Evolutionary conservation across 495 filamentous ascomycete species (phyloP).

Genomic region (Aspergillus nidulans): DNA sequence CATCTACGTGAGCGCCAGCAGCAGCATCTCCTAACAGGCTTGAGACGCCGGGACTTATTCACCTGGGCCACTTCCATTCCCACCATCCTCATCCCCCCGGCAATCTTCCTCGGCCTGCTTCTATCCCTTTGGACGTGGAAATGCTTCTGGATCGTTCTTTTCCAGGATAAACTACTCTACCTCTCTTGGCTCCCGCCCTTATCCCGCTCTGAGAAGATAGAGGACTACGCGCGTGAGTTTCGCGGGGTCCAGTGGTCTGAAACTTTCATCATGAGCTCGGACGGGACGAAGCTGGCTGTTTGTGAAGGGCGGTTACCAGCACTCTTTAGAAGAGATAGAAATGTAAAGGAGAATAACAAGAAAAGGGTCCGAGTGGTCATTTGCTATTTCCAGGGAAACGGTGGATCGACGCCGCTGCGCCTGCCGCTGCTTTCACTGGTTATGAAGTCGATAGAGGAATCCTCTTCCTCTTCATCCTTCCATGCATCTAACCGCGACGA

Average conservation of each 20-base stretch:
- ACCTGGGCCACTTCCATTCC: conserved; percentile 43
- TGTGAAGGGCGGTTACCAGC: conserved; percentile 38
- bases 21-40: too few relatives aligned
- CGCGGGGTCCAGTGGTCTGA: conserved; percentile 60
- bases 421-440: conserved; percentile 61
- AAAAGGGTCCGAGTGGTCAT: conserved; percentile 26
- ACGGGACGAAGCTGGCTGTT: conserved; percentile 58
- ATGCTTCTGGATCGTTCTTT: conserved; percentile 71
- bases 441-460: conserved; percentile 16
- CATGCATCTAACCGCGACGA: background rate
- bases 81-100: conserved; percentile 55
- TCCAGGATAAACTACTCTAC: conserved; percentile 84
- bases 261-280: conserved; percentile 46
- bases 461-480: background rate
- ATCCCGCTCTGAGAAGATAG: conserved; percentile 48
- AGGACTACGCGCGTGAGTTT: conserved; percentile 54
- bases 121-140: conserved; percentile 72
- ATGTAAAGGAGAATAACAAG: background rate
- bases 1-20: too few relatives aligned
- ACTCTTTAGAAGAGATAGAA: background rate
- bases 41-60: too few relatives aligned
- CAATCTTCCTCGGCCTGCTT: conserved; percentile 62
- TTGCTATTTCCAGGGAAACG: conserved; percentile 40
- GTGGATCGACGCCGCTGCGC: conserved; percentile 57
- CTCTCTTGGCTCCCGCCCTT: conserved; percentile 68